These are phyloP conservation scores for Uncinocarpus reesii DNA, from an alignment of 2,329 filamentous ascomycete species.

Conservation along the genomic window DNA sequence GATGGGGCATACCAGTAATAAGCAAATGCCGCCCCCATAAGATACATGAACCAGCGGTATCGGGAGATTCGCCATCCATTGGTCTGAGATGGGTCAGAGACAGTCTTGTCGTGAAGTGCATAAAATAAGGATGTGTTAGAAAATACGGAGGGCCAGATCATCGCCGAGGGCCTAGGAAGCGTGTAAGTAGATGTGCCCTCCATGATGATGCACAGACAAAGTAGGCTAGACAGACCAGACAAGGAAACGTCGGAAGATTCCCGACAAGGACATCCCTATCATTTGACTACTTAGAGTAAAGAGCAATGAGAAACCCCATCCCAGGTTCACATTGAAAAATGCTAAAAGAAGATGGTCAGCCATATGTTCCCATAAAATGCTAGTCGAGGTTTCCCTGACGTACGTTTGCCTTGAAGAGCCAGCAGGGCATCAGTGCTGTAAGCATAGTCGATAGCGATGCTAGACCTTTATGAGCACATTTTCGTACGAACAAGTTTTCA, in stretches of 20 bases:
- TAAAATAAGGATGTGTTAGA: conserved; percentile 59
- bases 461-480: conserved; percentile 10
- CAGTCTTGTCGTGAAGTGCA: conserved; percentile 58
- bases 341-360: conserved; percentile 13
- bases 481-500: not conserved
- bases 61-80: conserved; percentile 56
- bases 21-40: conserved; percentile 48
- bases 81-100: conserved; percentile 46
- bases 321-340: conserved; percentile 20
- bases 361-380: not conserved
- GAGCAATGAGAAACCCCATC: conserved; percentile 22
- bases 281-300: conserved; percentile 32
- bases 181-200: conserved; percentile 6
- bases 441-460: conserved; percentile 23
- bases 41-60: conserved; percentile 53
- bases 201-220: not conserved
- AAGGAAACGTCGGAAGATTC: conserved; percentile 53
- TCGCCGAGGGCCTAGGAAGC: conserved; percentile 42
- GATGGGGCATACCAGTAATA: conserved; percentile 61
- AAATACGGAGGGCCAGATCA: conserved; percentile 62
- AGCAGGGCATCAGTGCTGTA: conserved; percentile 23
- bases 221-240: conserved; percentile 31
- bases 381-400: not conserved
- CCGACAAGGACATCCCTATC: conserved; percentile 54
- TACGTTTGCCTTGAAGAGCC: conserved; percentile 21